phyloP scores from a whole-genome alignment of 108 stramenopile genomes.

The Pseudonitzschia multiseries region DNA sequence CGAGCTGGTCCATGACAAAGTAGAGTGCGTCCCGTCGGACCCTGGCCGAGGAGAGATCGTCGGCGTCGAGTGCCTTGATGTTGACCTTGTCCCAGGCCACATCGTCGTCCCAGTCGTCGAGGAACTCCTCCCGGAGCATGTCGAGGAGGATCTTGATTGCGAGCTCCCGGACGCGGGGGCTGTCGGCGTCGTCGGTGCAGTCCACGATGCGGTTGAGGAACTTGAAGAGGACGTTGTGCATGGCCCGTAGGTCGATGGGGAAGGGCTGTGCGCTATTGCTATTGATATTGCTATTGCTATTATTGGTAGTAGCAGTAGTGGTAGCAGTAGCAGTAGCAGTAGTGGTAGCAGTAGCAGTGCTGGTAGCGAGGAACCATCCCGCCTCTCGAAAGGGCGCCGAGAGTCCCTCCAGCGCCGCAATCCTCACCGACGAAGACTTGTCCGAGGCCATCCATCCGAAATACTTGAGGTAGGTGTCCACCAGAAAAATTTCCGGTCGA shows the following conservation, averaged over 20 bases:
- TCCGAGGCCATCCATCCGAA: conserved; percentile 89
- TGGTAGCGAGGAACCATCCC: conserved; percentile 6
- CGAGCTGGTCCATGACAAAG: conserved; percentile 85
- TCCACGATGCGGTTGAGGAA: conserved; percentile 72
- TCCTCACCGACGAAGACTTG: conserved; percentile 64
- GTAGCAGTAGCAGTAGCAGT: neutral
- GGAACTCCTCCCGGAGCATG: conserved; percentile 62
- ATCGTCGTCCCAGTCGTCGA: conserved; percentile 83
- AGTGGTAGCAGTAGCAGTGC: neutral
- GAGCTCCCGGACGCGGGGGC: conserved; percentile 63
- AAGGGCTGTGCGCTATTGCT: conserved; percentile 25
- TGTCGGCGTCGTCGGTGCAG: conserved; percentile 41
- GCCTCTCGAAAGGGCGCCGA: conserved; percentile 58
- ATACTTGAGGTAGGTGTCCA: conserved; percentile 87
- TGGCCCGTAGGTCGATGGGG: conserved; percentile 49
- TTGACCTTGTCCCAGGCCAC: conserved; percentile 79
- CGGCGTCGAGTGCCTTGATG: conserved; percentile 58
- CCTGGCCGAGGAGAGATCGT: conserved; percentile 48
- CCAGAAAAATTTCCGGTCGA: conserved; percentile 79
- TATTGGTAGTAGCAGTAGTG: neutral
- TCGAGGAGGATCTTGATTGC: conserved; percentile 66
- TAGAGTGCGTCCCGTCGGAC: conserved; percentile 71
- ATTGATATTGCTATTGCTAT: neutral
- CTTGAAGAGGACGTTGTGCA: conserved; percentile 71
- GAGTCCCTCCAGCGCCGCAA: conserved; percentile 62